Evolutionary conservation across 257 asterid species (phyloP).

Genomic region (Solanum medicagineum): DNA sequence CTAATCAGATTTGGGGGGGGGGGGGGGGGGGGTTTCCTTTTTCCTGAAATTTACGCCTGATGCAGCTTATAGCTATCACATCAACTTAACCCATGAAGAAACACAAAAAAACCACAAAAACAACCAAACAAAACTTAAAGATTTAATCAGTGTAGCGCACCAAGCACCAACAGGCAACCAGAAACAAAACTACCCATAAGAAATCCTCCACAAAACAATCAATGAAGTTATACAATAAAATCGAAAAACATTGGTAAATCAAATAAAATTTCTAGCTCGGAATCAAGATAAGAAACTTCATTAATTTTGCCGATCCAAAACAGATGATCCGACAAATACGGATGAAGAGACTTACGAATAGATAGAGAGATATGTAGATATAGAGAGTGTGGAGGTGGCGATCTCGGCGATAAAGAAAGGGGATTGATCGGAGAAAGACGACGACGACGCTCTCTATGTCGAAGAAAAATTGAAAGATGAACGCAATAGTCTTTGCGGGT

Average conservation of each 20-base stretch:
- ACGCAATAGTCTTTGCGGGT: slow-evolving; percentile 3
- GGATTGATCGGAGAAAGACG: not conserved
- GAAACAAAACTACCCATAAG: not conserved
- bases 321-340: not conserved
- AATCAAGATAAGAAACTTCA: not conserved
- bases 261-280: not conserved
- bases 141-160: not conserved
- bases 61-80: not conserved
- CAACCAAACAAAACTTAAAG: not conserved
- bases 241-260: not conserved
- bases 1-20: not conserved
- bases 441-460: slow-evolving; percentile 3
- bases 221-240: not conserved
- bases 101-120: not conserved
- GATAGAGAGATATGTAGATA: not conserved
- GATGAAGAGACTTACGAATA: not conserved
- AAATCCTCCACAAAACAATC: not conserved
- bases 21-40: not conserved
- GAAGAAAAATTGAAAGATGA: not conserved
- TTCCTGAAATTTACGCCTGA: not conserved
- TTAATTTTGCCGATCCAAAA: not conserved
- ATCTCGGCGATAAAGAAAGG: not conserved
- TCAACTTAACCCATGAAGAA: not conserved
- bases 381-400: not conserved
- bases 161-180: not conserved